Evolutionary conservation across 2,329 filamentous ascomycete species (phyloP).

Genomic region (Cucurbitaria berberidis): DNA sequence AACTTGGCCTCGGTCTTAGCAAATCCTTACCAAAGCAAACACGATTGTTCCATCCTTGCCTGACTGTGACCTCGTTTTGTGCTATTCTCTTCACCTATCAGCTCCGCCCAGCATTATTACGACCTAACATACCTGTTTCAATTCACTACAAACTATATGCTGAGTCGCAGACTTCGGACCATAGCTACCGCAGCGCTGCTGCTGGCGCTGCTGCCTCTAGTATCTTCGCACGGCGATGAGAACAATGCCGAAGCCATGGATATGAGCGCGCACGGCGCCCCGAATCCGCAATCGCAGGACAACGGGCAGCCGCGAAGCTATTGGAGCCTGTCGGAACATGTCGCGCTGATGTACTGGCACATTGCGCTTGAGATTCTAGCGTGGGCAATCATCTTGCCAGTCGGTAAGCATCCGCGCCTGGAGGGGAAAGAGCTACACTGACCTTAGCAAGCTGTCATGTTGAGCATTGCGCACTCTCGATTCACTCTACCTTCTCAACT

Average conservation of each 20-base stretch:
- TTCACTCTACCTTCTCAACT: slow-evolving; percentile 74
- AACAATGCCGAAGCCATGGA: slow-evolving; percentile 35
- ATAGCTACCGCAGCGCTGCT: slow-evolving; percentile 48
- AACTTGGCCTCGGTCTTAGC: slow-evolving; percentile 5
- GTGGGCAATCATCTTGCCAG: slow-evolving; percentile 75
- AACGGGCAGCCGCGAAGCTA: slow-evolving; percentile 57
- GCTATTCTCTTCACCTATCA: no score
- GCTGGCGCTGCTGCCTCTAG: slow-evolving; percentile 48
- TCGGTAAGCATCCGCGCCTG: slow-evolving; percentile 61
- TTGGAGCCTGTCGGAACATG: slow-evolving; percentile 63
- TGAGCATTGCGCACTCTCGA: slow-evolving; percentile 81
- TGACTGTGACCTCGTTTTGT: slow-evolving; percentile 1
- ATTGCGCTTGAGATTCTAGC: slow-evolving; percentile 72
- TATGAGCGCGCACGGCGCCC: slow-evolving; percentile 31
- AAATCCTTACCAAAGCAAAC: slow-evolving; percentile 4
- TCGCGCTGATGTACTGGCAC: slow-evolving; percentile 69
- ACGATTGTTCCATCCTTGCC: neutral
- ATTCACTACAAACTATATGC: slow-evolving; percentile 34
- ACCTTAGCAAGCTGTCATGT: slow-evolving; percentile 71
- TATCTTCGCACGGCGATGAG: slow-evolving; percentile 51
- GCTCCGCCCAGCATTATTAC: no score
- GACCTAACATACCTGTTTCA: neutral
- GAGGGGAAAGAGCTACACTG: slow-evolving; percentile 22
- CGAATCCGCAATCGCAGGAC: slow-evolving; percentile 21
- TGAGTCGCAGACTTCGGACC: slow-evolving; percentile 22